Percentiles rank a stretch among this genome's conserved stretches.
These are phyloP conservation scores for Phytopythium delawarense DNA, from an alignment of 352 stramenopile genomes.

Conservation along the genomic window DNA sequence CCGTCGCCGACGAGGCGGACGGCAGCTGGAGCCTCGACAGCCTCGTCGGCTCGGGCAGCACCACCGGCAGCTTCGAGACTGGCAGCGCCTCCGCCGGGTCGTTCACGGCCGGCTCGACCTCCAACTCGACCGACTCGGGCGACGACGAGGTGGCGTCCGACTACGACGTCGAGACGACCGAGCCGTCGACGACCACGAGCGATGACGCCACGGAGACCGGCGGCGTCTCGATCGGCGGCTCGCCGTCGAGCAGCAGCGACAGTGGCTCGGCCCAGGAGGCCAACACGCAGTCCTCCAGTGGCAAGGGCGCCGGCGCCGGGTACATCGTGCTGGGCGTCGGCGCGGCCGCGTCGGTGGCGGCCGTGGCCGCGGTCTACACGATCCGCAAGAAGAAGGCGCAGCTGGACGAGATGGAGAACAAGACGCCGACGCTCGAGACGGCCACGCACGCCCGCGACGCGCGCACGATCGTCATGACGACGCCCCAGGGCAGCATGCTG, in stretches of 20 bases:
- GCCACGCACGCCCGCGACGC: slow-evolving; percentile 14
- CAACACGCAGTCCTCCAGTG: slow-evolving; percentile 21
- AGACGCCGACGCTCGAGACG: slow-evolving; percentile 32
- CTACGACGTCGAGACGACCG: slow-evolving; percentile 4
- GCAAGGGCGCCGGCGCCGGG: not conserved
- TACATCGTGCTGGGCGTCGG: slow-evolving; percentile 18
- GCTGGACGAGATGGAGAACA: slow-evolving; percentile 55
- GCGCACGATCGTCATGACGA: slow-evolving; percentile 41
- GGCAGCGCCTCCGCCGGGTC: not conserved
- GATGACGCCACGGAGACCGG: slow-evolving; percentile 13
- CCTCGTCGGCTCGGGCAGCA: slow-evolving; percentile 6
- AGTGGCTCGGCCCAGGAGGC: slow-evolving; percentile 18
- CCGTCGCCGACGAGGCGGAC: slow-evolving; percentile 3
- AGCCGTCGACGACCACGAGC: slow-evolving; percentile 1
- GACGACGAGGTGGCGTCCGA: slow-evolving; percentile 5
- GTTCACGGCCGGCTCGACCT: not conserved
- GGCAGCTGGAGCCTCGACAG: slow-evolving; percentile 11
- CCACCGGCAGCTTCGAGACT: not conserved
- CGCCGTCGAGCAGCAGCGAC: slow-evolving; percentile 9
- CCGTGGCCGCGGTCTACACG: slow-evolving; percentile 35
- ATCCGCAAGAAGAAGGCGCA: slow-evolving; percentile 55
- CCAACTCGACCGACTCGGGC: slow-evolving; percentile 6
- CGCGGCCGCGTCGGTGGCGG: slow-evolving; percentile 22
- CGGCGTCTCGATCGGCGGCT: slow-evolving; percentile 2
- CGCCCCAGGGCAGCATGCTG: slow-evolving; percentile 36